A percentile compares a stretch with the other conserved stretches of the same genome.
These are phyloP conservation scores for Acidomyces sp. DNA, from an alignment of 495 filamentous ascomycete genomes.

Conservation along the genomic window DNA sequence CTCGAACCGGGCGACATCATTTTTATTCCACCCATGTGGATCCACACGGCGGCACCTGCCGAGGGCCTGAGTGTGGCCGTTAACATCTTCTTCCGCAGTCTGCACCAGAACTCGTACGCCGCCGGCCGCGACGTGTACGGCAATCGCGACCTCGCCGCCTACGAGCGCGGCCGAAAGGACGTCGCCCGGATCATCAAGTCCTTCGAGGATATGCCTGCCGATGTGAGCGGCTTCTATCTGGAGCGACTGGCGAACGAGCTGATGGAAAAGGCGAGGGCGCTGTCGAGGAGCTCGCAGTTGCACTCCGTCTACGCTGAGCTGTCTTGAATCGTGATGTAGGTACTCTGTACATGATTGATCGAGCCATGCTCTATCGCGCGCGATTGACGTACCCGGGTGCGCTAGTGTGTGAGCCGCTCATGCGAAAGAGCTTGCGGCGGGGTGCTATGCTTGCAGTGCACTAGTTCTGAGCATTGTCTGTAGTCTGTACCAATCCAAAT, in stretches of 20 bases:
- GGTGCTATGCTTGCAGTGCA: no score
- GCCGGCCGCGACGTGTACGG: conserved; percentile 74
- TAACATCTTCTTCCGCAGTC: conserved; percentile 72
- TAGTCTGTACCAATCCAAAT: no score
- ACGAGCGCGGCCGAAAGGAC: conserved; percentile 66
- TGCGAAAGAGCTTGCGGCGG: no score
- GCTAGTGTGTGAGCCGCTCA: no score
- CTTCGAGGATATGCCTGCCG: conserved; percentile 53
- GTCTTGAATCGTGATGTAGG: conserved; percentile 5
- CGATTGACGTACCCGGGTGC: not conserved
- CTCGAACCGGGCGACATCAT: conserved; percentile 61
- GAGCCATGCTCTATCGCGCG: not conserved
- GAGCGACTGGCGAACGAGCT: conserved; percentile 62
- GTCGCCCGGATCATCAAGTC: conserved; percentile 51
- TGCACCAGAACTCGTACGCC: conserved; percentile 51
- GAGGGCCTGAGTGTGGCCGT: conserved; percentile 57
- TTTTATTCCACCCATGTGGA: conserved; percentile 71
- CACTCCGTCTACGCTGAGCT: conserved; percentile 13
- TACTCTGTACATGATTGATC: conserved; percentile 1
- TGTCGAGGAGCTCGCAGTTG: conserved; percentile 2
- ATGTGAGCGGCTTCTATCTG: conserved; percentile 62
- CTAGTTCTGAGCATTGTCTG: no score
- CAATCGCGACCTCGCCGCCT: conserved; percentile 71
- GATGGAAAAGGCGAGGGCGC: conserved; percentile 20
- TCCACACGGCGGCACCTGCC: conserved; percentile 58